Base-by-base conservation (phyloP, 306 rosid genomes). In the Cucumis sativus region DNA sequence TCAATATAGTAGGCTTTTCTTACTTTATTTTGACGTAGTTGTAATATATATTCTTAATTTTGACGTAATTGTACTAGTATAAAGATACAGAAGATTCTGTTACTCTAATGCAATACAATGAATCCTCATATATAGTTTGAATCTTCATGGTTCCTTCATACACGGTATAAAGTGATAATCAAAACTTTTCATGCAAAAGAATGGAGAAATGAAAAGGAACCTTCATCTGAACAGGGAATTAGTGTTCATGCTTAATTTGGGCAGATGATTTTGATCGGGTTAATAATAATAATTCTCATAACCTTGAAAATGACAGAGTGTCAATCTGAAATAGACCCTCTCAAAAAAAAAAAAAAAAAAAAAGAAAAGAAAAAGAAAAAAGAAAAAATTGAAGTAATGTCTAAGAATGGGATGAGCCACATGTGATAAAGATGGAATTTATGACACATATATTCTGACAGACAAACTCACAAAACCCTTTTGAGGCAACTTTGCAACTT, bases 401-500 rank as follows among this genome's bases (percentile, higher is more conserved):
- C 59, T 25, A 71, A 15, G 76, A 49, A 71, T 71, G 76, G 58
- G 59, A 71, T 71, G 41, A 8, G 23, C 76, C 39, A 71, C 76
- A 71, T 71, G 76, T 71, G 76, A 71, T 71, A 71, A 71, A 71
- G 76, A 71, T 47, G 76, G 58, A 49, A 71, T 71, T 47, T 71
- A 47, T 71, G 76, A 71, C 76, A 54, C 76, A 71, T 71, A 71
- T 70, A 70, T 70, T 71, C 59, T 71, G 59, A 71, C 76, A 71
- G 76, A 71, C 76, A 71, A 71, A 71, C 76, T 71, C 57, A 14
- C 37, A 33, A 33, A 71, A 71, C 25, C 20, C 37, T n/a, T 7
- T 71, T 47, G 41, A 71, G 41, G 59, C 76, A 70, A 43, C 56
- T 25, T 54, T n/a, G 74, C 52, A 41, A 14, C 75, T 55, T 69